Evolutionary conservation across 805 yeast genomes (phyloP).

Genomic region (Pichia cabralensis): DNA sequence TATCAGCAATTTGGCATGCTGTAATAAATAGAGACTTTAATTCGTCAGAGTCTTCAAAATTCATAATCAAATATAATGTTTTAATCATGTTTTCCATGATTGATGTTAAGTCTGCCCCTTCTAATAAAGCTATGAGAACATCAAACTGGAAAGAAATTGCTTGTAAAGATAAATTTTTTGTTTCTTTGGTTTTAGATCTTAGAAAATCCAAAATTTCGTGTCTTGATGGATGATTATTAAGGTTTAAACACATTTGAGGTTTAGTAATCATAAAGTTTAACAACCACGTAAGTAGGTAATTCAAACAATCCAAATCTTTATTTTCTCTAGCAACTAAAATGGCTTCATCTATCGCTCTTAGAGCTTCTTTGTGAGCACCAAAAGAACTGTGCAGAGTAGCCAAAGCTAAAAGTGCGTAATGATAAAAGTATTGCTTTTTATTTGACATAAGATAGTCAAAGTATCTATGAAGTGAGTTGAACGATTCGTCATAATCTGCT

Average conservation of each 20-base stretch:
- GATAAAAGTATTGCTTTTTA: constrained; percentile 55
- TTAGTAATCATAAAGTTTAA: constrained; percentile 57
- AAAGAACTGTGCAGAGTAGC: constrained; percentile 66
- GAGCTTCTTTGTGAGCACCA: constrained; percentile 56
- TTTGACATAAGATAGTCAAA: constrained; percentile 71
- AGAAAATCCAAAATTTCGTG: constrained; percentile 60
- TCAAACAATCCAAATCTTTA: constrained; percentile 62
- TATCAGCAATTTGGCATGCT: constrained; percentile 32
- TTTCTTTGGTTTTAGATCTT: constrained; percentile 41
- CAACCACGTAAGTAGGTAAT: constrained; percentile 65
- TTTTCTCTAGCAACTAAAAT: constrained; percentile 81
- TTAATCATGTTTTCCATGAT: constrained; percentile 49
- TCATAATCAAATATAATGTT: constrained; percentile 45
- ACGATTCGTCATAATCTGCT: constrained; percentile 53
- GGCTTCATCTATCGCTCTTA: constrained; percentile 78
- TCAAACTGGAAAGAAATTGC: constrained; percentile 62
- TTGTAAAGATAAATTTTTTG: constrained; percentile 34
- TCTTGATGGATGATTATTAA: constrained; percentile 33
- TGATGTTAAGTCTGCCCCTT: constrained; percentile 36
- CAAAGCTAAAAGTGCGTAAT: constrained; percentile 62
- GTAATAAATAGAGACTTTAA: constrained; percentile 15
- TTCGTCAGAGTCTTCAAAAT: constrained; percentile 7
- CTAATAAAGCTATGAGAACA: constrained; percentile 42
- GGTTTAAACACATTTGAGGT: constrained; percentile 41
- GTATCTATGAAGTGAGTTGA: constrained; percentile 46